These are phyloP conservation scores for Penicillium capsulatum DNA, from an alignment of 2,329 filamentous ascomycete species.

Conservation along the genomic window DNA sequence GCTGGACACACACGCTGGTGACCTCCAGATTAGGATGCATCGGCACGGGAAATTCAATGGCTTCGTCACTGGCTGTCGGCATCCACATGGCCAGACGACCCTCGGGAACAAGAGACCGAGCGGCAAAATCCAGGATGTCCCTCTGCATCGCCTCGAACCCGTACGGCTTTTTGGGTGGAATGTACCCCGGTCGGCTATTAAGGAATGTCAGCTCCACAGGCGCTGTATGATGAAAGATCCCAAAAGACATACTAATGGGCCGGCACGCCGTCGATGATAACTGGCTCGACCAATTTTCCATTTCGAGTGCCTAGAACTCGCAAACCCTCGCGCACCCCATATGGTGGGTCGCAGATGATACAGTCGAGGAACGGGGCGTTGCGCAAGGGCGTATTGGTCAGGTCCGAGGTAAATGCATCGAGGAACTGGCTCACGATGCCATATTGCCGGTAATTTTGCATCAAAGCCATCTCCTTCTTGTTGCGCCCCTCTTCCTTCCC, in stretches of 20 bases:
- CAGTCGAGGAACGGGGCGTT: conserved; percentile 67
- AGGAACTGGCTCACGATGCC: conserved; percentile 61
- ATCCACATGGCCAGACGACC: conserved; percentile 94
- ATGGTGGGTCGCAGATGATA: conserved; percentile 92
- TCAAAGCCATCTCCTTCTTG: conserved; percentile 39
- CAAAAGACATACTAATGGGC: conserved; percentile 60
- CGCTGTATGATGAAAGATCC: background rate
- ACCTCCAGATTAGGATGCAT: conserved; percentile 70
- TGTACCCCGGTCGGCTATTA: conserved; percentile 60
- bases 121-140: conserved; percentile 81
- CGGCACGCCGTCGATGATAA: conserved; percentile 65
- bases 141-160: conserved; percentile 86
- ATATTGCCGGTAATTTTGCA: conserved; percentile 83
- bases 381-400: conserved; percentile 79
- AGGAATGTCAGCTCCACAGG: conserved; percentile 2
- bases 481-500: conserved; percentile 55
- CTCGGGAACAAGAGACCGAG: conserved; percentile 68
- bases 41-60: conserved; percentile 72
- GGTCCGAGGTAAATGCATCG: conserved; percentile 76
- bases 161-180: conserved; percentile 87
- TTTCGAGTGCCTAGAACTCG: conserved; percentile 79
- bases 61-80: conserved; percentile 79
- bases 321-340: conserved; percentile 87
- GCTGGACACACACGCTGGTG: conserved; percentile 73
- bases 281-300: conserved; percentile 47